Conservation (phyloP, 306 rosid species). For the Abrus pulchellus region DNA sequence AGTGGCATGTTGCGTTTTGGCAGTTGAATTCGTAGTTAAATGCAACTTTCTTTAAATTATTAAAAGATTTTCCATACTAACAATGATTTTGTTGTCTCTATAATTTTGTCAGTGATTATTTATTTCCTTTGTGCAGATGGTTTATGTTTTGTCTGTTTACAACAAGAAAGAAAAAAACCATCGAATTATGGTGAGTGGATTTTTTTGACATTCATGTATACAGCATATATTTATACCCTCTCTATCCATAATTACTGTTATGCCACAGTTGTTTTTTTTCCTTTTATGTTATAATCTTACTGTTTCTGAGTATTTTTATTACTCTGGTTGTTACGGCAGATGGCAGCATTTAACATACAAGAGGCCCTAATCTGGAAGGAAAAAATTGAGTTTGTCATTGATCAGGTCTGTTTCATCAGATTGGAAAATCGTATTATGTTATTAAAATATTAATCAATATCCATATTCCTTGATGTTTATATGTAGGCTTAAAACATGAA, state of each 20-base stretch:
- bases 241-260: conserved; percentile 23
- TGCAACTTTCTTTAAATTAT: not conserved
- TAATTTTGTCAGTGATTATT: conserved; percentile 34
- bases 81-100: conserved; percentile 34
- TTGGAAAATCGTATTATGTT: conserved; percentile 11
- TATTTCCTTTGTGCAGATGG: conserved; percentile 79
- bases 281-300: not conserved
- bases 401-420: conserved; percentile 70
- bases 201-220: conserved; percentile 11
- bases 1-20: conserved; percentile 39
- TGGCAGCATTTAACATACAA: conserved; percentile 99
- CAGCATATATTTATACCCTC: not conserved
- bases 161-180: conserved; percentile 94
- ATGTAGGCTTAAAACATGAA: conserved; percentile 32
- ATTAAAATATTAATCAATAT: conserved; percentile 37
- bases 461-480: conserved; percentile 32
- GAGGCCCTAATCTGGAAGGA: conserved; percentile 97
- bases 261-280: conserved; percentile 16
- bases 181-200: conserved; percentile 84
- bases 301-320: conserved; percentile 30
- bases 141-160: conserved; percentile 91
- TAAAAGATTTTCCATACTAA: conserved; percentile 16
- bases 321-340: conserved; percentile 62
- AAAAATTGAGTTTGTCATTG: conserved; percentile 90
- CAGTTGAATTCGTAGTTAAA: conserved; percentile 19